A percentile compares a stretch with the other conserved stretches of the same genome.
phyloP scores from a whole-genome alignment of 140 eudicot genomes.

The Flaveria floridana region DNA sequence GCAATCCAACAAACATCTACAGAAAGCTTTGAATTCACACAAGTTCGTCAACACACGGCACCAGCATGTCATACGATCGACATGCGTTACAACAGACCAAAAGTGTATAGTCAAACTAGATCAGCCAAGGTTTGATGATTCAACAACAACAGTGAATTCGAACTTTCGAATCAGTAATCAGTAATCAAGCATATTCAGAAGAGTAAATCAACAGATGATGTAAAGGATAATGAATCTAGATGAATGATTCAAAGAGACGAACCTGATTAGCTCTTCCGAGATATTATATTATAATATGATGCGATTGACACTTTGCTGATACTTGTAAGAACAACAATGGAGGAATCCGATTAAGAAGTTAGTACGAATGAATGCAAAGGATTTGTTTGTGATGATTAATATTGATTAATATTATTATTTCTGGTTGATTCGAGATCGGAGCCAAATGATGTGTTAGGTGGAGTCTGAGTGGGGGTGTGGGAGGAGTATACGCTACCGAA shows the following conservation, averaged over 20 bases:
- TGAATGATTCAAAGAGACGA: constrained; percentile 29
- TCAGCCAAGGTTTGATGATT: constrained; percentile 18
- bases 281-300: background rate
- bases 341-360: constrained; percentile 9
- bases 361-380: background rate
- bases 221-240: constrained; percentile 13
- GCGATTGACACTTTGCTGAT: constrained; percentile 15
- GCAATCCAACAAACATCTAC: constrained; percentile 5
- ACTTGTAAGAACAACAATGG: constrained; percentile 16
- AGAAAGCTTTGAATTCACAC: constrained; percentile 20
- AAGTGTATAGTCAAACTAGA: constrained; percentile 23
- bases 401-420: too few species aligned
- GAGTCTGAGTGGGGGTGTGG: constrained; percentile 1
- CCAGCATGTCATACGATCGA: background rate
- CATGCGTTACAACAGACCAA: constrained; percentile 3
- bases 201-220: background rate
- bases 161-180: constrained; percentile 26
- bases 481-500: constrained; percentile 14
- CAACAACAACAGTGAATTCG: constrained; percentile 14
- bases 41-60: constrained; percentile 28
- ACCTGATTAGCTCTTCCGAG: constrained; percentile 29
- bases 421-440: background rate
- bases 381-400: background rate
- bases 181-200: constrained; percentile 31
- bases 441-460: constrained; percentile 21